Base-by-base conservation (phyloP, 2,329 filamentous ascomycete genomes). In the Trichoderma asperellum region DNA sequence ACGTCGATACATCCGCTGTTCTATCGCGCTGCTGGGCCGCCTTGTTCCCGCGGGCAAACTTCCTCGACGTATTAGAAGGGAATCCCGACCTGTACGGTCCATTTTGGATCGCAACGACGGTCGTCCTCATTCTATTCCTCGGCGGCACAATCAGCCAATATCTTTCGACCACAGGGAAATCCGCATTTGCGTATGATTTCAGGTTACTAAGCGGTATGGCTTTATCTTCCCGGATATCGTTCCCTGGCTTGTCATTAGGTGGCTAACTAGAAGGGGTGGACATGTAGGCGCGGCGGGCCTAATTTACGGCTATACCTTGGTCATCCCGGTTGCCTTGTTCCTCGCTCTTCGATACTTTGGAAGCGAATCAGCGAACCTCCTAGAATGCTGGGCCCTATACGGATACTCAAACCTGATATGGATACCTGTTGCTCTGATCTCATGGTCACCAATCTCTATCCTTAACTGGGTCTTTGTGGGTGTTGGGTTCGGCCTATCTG, bases 81-180 rank as follows among this genome's bases (percentile, higher is more conserved):
- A 98, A 98, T 79, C 93, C 96, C 1, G 96, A 99, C 77, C 84
- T 99, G 40, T 99, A 99, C 84, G 95, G 95, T 0, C 96, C 96
- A 1, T 94, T 98, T 78, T 99, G 96, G 96, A 98, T 99, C 82
- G 96, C 96, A 11, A 98, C 96, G 0, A 98, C 96, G 0, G 96
- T 99, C 11, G 91, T 99, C 14, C 87, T 99, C 72, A 98, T 99
- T 70, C 83, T 99, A 37, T 99, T 99, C 81, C 80, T 99, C 56
- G 96, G 95, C 0, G 96, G 96, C 14, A 98, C 96, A 0, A 97
- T 99, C 73, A 96, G 91, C 77, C 91, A 96, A 81, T 98, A 97
- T 80, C 83, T 97, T 61, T 88, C 92, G 32, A 86, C 86, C 29
- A 87, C 87, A 55, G 85, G 84, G n/a, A 87, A 88, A 66, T 86